Base-by-base conservation (phyloP, 371 early-diverging fungal species). In the Circinella minor region DNA sequence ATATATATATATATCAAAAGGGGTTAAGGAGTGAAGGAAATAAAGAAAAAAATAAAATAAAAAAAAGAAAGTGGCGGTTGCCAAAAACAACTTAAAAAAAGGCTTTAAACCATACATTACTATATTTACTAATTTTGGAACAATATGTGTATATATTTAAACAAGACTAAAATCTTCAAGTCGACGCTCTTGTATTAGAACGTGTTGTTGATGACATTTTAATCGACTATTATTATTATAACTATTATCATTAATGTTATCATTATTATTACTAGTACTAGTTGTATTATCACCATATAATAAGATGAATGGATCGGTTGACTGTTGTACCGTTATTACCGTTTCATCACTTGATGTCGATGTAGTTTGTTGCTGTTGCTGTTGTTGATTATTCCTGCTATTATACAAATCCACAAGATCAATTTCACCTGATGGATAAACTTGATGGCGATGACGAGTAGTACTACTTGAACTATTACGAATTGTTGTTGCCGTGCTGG, bases 141-240 rank as follows among this genome's bases (percentile, higher is more conserved):
- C 43, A 43, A 43, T 9, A 27, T 27, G 27, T 27, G 27, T 27
- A 27, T 61, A 17, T 13, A 9, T 13, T 62, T 11, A 62, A 13
- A 62, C 36, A 17, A 68, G 61, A 36, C 68, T 37, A 62, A 68
- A 68, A 34, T 68, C 68, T 20, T 68, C 68, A 9, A 68, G 11
- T 20, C 62, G 6, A 20, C 68, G 61, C 54, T 68, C 68, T 51
- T 68, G 61, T 13, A 61, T 60, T 34, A 51, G 39, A 34, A 68
- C 51, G n/a, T 46, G 57, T n/a, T 67, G 63, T 27, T 47, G 39
- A 7, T 18, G 63, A 43, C 3, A 11, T 9, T 43, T 43, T 38
- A 48, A 2, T 13, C 46, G 51, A 51, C 51, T 51, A 27, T 27
- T 27, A 27, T 27, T 27, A 27, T 27, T 27, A 27, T 27, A 27